Evolutionary conservation across 768 basidiomycete species (phyloP), one percentile per base, ranked within the genome.

Genomic region (Suillus plorans): DNA sequence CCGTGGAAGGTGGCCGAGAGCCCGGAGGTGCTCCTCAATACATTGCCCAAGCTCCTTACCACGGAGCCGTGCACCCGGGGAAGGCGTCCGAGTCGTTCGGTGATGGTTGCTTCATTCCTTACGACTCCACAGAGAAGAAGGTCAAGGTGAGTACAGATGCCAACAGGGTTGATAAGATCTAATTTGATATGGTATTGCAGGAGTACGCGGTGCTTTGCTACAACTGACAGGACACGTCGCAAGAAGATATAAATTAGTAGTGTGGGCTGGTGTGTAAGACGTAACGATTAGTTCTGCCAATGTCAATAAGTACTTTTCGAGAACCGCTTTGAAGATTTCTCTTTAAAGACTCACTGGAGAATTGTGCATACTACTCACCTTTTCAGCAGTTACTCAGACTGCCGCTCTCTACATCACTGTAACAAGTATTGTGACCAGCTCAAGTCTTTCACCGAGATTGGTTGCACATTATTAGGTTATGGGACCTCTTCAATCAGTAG

Each of bases 1-100:
- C 88, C 1, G 87, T 92, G 42, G 88, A 91, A 65, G 91, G 87
- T 58, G 91, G 91, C 3, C 79, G 74, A 36, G 90, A 92, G 71
- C 77, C 80, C 16, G 81, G 88, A 64, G 89, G 88, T n/a, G 78
- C 81, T 1, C 80, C 78, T 8, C 77, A 90, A 20, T 91, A 84
- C 73, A 79, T 92, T 63, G 86, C 84, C 6, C 82, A 85, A 69
- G 90, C 87, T 4, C 77, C 79, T 13, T 72, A 87, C 76, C 77
- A 84, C 14, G 79, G 77, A 25, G 82, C 80, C 10, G 78, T 82
- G 41, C 82, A 86, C 71, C 88, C 89, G 7, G 90, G 89, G n/a
- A 91, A 91, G 74, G 81, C 81, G 37, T 83, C 84, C 68, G 80
- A 81, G 69, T 47, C 76, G 83, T 76, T 69, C 28, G 75, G 72